Evolutionary conservation across 1,139 yeast genomes (phyloP).

Genomic region (Kurtzmaniella quercitrusa): DNA sequence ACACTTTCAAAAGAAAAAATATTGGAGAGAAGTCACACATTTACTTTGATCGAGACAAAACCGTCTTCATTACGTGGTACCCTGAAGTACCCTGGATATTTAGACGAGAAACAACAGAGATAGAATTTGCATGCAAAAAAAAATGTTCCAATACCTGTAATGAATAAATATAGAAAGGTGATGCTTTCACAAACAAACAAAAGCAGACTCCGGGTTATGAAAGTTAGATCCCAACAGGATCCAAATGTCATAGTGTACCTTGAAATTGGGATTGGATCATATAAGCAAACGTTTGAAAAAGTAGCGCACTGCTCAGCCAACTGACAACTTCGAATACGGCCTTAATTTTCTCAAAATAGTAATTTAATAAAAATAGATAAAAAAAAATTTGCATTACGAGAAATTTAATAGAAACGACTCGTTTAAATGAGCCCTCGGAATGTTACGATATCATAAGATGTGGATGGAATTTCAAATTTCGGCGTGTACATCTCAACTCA

Average conservation of each 20-base stretch:
- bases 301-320: background rate
- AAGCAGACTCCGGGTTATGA: no score
- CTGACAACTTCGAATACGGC: background rate
- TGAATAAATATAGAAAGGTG: no score
- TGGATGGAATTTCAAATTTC: background rate
- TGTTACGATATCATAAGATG: background rate
- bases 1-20: background rate
- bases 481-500: background rate
- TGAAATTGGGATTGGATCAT: no score
- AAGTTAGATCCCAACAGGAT: no score
- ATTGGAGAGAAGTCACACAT: background rate
- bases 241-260: no score
- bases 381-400: background rate
- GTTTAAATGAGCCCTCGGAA: background rate
- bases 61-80: background rate
- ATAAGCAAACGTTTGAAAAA: background rate
- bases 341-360: background rate
- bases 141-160: background rate
- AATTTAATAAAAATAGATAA: background rate
- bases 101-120: background rate
- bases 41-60: background rate
- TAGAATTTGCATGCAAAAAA: background rate
- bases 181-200: no score
- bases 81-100: background rate
- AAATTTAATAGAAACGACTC: background rate